Evolutionary conservation across 2,329 filamentous ascomycete species (phyloP), one percentile per base, ranked within the genome.

Genomic region (Hypoxylon sp.): DNA sequence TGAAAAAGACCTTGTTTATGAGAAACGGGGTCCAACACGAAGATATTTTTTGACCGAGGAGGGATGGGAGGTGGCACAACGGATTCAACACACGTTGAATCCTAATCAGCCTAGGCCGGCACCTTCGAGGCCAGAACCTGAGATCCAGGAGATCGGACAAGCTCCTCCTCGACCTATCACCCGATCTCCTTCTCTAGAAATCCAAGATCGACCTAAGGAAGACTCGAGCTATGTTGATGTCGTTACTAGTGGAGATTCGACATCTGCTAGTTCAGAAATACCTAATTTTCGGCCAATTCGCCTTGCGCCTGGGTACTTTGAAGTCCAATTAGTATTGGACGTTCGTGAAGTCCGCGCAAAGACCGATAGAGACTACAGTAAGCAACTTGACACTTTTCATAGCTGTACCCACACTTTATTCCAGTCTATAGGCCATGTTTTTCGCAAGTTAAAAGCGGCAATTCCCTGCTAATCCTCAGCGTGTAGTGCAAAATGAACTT

Each of bases 1-100:
- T 4, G 83, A 88, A 57, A 93, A 94, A 74, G 91, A 93, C 61
- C 80, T 94, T 2, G 90, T 94, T 0, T 89, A 88, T 61, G 89
- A 91, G 70, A 88, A 87, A 56, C 90, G 91, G 0, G 84, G 90
- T 14, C 91, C 91, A 0, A 77, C 88, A 16, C 86, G 88, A 64
- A 87, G 85, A 69, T 96, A 94, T 74, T 82, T 84, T 1, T 79
- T 96, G 34, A 93, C 91, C 0, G 91, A 94, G 30, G 90, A 92
- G 64, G 92, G 92, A 2, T 92, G 91, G 89, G 90, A 93, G 52
- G 87, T 92, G 55, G 91, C 89, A 1, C 86, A 83, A 51, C 84
- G 87, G 21, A 89, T 94, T 37, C 85, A 86, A 51, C 82, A 84
- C 61, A 86, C 84, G 5, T 65, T 54, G 7, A 65, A 72, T 27